Evolutionary conservation across 148 eudicot species (phyloP).

Genomic region (Rhododendron mucronatum): DNA sequence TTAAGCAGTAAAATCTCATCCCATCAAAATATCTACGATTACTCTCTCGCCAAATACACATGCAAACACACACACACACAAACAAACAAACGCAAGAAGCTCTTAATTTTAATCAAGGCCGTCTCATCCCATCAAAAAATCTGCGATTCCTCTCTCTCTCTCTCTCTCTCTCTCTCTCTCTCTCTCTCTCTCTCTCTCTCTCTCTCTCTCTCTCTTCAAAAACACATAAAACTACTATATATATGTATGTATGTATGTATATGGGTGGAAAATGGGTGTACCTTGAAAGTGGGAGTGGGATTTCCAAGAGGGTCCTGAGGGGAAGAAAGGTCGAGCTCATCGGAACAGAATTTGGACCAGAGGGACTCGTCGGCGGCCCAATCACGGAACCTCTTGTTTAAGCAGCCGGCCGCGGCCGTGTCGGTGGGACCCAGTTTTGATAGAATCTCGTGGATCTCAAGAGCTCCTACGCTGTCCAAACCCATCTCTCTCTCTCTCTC

Average conservation of each 20-base stretch:
- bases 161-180: too few species aligned
- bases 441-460: conserved; percentile 47
- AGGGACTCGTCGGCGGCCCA: conserved; percentile 62
- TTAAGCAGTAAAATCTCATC: not conserved
- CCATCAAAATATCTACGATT: not conserved
- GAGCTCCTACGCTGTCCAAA: conserved; percentile 46
- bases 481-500: conserved; percentile 16
- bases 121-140: too few species aligned
- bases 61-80: too few species aligned
- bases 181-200: too few species aligned
- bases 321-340: conserved; percentile 47
- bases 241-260: not conserved
- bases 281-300: conserved; percentile 60
- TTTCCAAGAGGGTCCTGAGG: conserved; percentile 61
- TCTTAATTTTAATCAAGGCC: too few species aligned
- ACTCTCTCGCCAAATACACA: too few species aligned
- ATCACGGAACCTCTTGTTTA: conserved; percentile 32
- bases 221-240: too few species aligned
- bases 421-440: conserved; percentile 56
- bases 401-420: conserved; percentile 41
- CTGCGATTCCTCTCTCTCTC: too few species aligned
- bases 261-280: not conserved
- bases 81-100: too few species aligned
- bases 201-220: too few species aligned
- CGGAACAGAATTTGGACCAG: conserved; percentile 56